A percentile compares a stretch with the other conserved stretches of the same genome.
Evolutionary conservation across 371 early-diverging fungal species (phyloP).

Genomic region (Rhizopus microsporus): DNA sequence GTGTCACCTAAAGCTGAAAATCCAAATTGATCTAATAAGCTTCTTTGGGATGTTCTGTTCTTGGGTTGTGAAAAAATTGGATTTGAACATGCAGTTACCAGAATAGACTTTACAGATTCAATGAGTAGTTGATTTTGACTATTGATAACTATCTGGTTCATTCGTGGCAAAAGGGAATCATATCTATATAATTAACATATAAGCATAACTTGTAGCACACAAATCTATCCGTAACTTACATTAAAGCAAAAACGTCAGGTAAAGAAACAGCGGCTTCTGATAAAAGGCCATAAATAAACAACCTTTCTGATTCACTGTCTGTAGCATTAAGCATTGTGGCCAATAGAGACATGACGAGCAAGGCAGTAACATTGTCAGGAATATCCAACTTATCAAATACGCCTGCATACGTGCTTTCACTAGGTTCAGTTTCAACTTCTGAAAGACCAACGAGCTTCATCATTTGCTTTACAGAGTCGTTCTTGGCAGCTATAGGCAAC

Average conservation of each 20-base stretch:
- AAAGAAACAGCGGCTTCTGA: constrained; percentile 70
- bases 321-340: constrained; percentile 77
- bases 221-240: constrained; percentile 51
- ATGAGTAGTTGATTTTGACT: constrained; percentile 67
- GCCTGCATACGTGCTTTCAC: constrained; percentile 50
- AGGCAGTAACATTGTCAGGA: constrained; percentile 63
- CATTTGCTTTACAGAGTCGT: constrained; percentile 59
- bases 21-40: constrained; percentile 51
- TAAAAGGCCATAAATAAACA: constrained; percentile 80
- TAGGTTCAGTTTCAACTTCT: constrained; percentile 43
- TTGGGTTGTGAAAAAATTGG: constrained; percentile 42
- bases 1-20: constrained; percentile 29
- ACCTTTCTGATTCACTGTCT: constrained; percentile 79
- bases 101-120: constrained; percentile 69
- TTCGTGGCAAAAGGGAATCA: constrained; percentile 66
- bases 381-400: constrained; percentile 67
- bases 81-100: constrained; percentile 69
- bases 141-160: constrained; percentile 68
- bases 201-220: background rate
- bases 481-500: constrained; percentile 64
- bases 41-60: constrained; percentile 36
- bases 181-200: constrained; percentile 42
- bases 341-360: constrained; percentile 71
- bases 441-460: constrained; percentile 55
- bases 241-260: constrained; percentile 75